Evolutionary conservation across 2,329 filamentous ascomycete genomes (phyloP).

Genomic region (Fusarium protoensiforme): DNA sequence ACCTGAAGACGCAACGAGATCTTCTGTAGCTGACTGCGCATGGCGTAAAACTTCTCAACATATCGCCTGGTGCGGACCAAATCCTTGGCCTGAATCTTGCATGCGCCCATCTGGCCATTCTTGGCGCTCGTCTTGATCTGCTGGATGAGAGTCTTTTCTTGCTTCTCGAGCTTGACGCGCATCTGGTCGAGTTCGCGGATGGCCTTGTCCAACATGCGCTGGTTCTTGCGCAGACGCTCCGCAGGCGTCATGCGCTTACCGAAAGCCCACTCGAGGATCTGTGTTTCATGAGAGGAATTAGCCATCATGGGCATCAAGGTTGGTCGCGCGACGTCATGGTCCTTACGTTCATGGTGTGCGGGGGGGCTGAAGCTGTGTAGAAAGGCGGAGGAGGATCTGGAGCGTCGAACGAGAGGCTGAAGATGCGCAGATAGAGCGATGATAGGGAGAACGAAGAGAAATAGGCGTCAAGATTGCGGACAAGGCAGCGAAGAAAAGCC

Average conservation of each 20-base stretch:
- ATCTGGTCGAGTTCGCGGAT: conserved; percentile 96
- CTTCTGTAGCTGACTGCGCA: conserved; percentile 96
- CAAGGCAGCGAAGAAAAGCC: conserved; percentile 37
- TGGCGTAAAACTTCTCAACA: conserved; percentile 97
- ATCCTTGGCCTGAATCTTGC: conserved; percentile 98
- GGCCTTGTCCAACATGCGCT: conserved; percentile 95
- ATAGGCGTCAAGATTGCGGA: conserved; percentile 6
- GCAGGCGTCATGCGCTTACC: conserved; percentile 99
- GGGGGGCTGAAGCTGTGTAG: conserved; percentile 17
- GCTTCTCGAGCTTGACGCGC: conserved; percentile 94
- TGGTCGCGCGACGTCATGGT: conserved; percentile 30
- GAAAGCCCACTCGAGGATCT: conserved; percentile 99
- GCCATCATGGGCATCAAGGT: conserved; percentile 27
- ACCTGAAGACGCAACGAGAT: conserved; percentile 96
- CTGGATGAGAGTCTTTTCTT: conserved; percentile 95
- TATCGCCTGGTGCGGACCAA: conserved; percentile 92
- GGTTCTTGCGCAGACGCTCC: conserved; percentile 91
- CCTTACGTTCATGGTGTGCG: conserved; percentile 45
- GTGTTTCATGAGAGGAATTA: conserved; percentile 27
- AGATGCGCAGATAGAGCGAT: neutral
- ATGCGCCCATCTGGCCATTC: conserved; percentile 97
- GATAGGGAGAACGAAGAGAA: neutral
- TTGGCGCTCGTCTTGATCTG: conserved; percentile 99
- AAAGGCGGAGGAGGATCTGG: neutral
- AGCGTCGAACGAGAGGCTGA: neutral